These are phyloP conservation scores for Ceratobasidium sp. DNA, from an alignment of 1,284 basidiomycete species.

Conservation along the genomic window DNA sequence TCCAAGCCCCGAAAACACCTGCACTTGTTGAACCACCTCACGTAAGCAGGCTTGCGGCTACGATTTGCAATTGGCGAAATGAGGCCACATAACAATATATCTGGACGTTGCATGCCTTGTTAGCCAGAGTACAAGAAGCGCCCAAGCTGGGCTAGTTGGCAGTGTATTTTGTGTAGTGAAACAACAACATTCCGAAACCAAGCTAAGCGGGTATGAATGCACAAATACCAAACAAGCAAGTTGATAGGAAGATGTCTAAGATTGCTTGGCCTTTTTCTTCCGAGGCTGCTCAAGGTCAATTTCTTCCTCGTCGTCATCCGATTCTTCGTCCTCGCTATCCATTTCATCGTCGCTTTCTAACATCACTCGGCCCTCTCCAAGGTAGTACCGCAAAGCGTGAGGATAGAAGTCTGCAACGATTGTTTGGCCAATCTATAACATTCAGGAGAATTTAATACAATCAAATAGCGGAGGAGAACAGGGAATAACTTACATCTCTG, in stretches of 20 bases:
- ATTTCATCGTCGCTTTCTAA: slow-evolving; percentile 38
- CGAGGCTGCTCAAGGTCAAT: slow-evolving; percentile 42
- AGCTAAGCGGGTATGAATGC: background rate
- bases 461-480: background rate
- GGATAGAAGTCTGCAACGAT: slow-evolving; percentile 82
- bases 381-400: slow-evolving; percentile 81
- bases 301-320: slow-evolving; percentile 32
- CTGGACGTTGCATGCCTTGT: no score
- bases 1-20: no score
- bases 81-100: no score
- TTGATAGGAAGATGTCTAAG: background rate
- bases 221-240: background rate
- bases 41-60: background rate
- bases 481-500: slow-evolving; percentile 68
- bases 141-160: no score
- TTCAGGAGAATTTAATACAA: background rate
- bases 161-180: background rate
- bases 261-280: slow-evolving; percentile 33
- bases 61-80: no score
- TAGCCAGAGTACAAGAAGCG: no score
- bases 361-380: slow-evolving; percentile 64
- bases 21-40: no score
- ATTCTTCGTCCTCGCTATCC: slow-evolving; percentile 39
- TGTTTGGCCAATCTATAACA: slow-evolving; percentile 70
- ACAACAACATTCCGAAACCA: slow-evolving; percentile 1